phyloP scores from a whole-genome alignment of 2,329 filamentous ascomycete genomes.

The Elsinoe fawcettii region DNA sequence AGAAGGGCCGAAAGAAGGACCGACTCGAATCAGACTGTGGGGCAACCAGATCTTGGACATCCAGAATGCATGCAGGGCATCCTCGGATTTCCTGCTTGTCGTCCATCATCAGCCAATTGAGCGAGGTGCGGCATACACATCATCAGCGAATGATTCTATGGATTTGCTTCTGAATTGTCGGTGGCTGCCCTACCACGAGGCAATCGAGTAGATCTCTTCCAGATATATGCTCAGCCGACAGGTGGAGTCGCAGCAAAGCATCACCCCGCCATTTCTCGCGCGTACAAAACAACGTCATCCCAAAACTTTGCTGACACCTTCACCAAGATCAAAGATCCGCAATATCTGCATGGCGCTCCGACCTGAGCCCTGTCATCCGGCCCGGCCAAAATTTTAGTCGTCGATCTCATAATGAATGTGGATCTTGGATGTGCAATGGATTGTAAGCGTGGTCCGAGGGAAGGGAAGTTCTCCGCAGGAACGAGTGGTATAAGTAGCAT shows the following conservation, averaged over 20 bases:
- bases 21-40: not conserved
- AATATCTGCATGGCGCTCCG: not conserved
- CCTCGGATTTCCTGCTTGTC: not conserved
- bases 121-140: not conserved
- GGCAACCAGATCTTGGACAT: not conserved
- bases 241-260: not conserved
- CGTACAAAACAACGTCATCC: conserved; percentile 2
- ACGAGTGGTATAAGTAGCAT: not conserved
- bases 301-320: not conserved
- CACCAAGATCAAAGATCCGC: not conserved
- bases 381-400: conserved; percentile 2
- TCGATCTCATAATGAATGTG: not conserved
- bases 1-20: not conserved
- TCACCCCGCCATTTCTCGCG: not conserved
- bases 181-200: not conserved
- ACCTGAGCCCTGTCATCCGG: not conserved
- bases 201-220: not conserved
- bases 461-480: not conserved
- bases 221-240: not conserved
- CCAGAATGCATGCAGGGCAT: not conserved
- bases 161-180: not conserved
- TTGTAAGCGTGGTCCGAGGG: not conserved
- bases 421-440: not conserved
- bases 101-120: not conserved
- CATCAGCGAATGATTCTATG: not conserved